phyloP scores from a whole-genome alignment of 2,329 filamentous ascomycete genomes.

The Thelonectria blattea region DNA sequence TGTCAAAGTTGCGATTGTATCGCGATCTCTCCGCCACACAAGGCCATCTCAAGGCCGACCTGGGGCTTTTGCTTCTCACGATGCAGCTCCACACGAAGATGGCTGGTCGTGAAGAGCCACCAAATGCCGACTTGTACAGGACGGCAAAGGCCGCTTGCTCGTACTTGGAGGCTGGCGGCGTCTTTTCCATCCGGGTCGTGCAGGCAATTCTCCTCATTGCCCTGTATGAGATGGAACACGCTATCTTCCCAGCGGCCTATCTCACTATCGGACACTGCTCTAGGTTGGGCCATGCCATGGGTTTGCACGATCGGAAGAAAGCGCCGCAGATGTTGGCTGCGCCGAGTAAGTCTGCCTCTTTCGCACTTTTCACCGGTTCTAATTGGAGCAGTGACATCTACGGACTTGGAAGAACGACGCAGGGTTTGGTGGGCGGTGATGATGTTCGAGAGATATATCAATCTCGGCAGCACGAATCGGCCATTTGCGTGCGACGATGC shows the following conservation, averaged over 20 bases:
- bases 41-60: background rate
- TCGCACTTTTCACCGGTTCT: background rate
- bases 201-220: slow-evolving; percentile 7
- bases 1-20: slow-evolving; percentile 11
- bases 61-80: slow-evolving; percentile 24
- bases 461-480: background rate
- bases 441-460: slow-evolving; percentile 8
- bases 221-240: slow-evolving; percentile 6
- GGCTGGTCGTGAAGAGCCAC: background rate
- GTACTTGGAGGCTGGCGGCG: background rate
- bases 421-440: slow-evolving; percentile 12
- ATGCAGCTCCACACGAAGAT: slow-evolving; percentile 58
- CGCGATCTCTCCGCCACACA: background rate
- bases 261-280: slow-evolving; percentile 13
- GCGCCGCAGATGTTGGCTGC: slow-evolving; percentile 4
- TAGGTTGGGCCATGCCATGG: slow-evolving; percentile 8
- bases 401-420: slow-evolving; percentile 7
- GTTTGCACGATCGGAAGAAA: slow-evolving; percentile 2
- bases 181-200: slow-evolving; percentile 1
- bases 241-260: slow-evolving; percentile 12
- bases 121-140: background rate
- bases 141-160: background rate
- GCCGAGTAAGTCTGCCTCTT: background rate
- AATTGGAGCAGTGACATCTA: background rate
- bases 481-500: slow-evolving; percentile 13